Conservation (phyloP, 2,329 filamentous ascomycete genomes). For the Penicillium sp. region DNA sequence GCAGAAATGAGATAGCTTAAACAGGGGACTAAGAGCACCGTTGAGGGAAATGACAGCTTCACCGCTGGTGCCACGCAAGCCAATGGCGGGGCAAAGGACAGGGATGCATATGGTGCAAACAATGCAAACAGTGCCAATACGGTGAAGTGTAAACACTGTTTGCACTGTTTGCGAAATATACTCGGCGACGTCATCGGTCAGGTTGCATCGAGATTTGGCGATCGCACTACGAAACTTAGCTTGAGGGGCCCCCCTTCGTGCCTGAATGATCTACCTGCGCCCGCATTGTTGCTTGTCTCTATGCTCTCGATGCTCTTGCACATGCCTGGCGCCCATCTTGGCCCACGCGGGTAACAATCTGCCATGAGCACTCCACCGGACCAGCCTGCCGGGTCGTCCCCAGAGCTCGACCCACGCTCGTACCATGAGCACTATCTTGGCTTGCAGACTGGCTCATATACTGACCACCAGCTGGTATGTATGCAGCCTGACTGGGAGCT, state of each 20-base stretch:
- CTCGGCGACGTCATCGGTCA: constrained; percentile 34
- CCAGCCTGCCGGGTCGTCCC: constrained; percentile 19
- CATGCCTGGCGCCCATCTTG: constrained; percentile 5
- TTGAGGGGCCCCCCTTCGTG: constrained; percentile 1
- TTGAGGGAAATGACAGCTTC: constrained; percentile 20
- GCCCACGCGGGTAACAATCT: constrained; percentile 10
- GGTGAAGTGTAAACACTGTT: constrained; percentile 4
- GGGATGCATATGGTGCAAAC: constrained; percentile 24
- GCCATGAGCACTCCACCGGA: constrained; percentile 30
- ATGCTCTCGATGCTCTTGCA: background rate
- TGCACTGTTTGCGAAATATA: constrained; percentile 13
- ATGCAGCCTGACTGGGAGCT: background rate
- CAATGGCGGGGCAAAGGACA: constrained; percentile 11
- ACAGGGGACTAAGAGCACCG: constrained; percentile 1
- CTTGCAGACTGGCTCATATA: constrained; percentile 54
- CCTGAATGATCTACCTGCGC: constrained; percentile 11
- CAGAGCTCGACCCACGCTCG: constrained; percentile 17
- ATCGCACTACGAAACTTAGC: constrained; percentile 13
- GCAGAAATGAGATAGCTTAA: constrained; percentile 11
- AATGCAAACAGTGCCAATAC: constrained; percentile 29
- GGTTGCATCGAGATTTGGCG: constrained; percentile 21
- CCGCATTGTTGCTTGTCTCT: background rate
- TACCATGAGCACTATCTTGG: constrained; percentile 32
- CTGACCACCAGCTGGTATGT: constrained; percentile 55
- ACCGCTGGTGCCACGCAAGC: constrained; percentile 37